Evolutionary conservation across 495 filamentous ascomycete species (phyloP), one percentile per base, ranked within the genome.

Genomic region (Tirmania nivea): DNA sequence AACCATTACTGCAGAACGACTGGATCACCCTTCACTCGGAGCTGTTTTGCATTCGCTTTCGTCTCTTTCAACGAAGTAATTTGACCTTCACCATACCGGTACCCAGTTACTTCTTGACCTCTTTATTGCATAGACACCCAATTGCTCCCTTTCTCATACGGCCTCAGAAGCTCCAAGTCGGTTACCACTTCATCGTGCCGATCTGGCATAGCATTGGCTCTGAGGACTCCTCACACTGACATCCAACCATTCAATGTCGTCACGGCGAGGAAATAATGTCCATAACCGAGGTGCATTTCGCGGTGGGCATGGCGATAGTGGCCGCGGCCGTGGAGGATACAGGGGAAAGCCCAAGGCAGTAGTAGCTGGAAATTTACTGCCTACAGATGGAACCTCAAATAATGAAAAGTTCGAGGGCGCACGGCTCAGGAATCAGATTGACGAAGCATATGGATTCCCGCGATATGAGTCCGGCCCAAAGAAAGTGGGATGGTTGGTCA

Each of bases 401-500:
- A 83, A 89, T 75, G 77, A 80, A 59, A 93, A 83, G 65, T 72
- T 83, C 66, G 87, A 96, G 70, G 78, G 85, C 21, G 78, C 79
- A 49, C 78, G 78, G 34, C 77, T 94, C 49, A 87, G 84, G 31
- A 78, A 94, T 68, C 74, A 75, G 58, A 99, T 99, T 63, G 90
- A 96, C 70, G 90, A 99, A 65, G 71, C 74, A 34, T 84, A 94
- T 77, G 90, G 89, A 19, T 99, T 99, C 66, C 75, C 79, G 17
- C 81, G 90, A 39, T 96, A 87, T 62, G 90, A 99, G 49, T 78
- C 84, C 14, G 92, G 90, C 50, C 78, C 81, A 65, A 83, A 79
- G 65, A 83, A 77, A 55, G 76, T 83, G 47, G 90, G 90, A 51
- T 99, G 90, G 90, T 75, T 99, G 16, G 84, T 86, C 53, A 96